Base-by-base conservation (phyloP, 495 filamentous ascomycete genomes). In the Astrothelium subdiscretum region DNA sequence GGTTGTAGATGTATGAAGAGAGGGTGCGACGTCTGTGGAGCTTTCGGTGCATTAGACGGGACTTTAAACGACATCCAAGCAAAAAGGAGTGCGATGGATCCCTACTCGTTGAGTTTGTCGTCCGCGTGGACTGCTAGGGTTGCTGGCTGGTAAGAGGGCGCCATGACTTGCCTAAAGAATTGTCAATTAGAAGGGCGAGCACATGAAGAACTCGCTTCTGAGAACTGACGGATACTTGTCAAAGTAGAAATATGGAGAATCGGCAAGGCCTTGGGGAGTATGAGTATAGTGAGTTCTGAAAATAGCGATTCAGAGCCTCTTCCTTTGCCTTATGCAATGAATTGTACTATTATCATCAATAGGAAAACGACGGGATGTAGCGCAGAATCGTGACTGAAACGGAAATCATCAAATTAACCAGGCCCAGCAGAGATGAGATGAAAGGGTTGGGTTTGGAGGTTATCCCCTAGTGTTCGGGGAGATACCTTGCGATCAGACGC, bases 61-160 rank as follows among this genome's bases (percentile, higher is more conserved):
- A 29, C 4, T 29, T 8, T 26, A n/a, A 4, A 10, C 43, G 43
- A 48, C 35, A 38, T 38, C 15, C 8, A 38, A 8, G 35, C 35
- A 38, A 8, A 15, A 38, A 48, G 43, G 20, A 48, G 43, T 12
- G 20, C 13, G 20, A 6, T 40, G 15, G 35, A 40, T 40, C 15
- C 48, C 8, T 54, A 54, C 48, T 54, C 48, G 76, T 88, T 87
- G 60, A 92, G 78, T 65, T 74, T 76, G 75, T 96, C 90, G 66
- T 96, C 92, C 59, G 87, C 90, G 75, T 97, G 92, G 63, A 97
- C 78, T n/a, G 87, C 83, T 57, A 82, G 82, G 27, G 91, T 94
- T 27, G 88, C 75, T 51, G 84, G 70, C 1, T 79, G 80, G 62
- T 67, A 66, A 29, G 38, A 31, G 60, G 54, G 22, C 3, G 35